Percentiles rank a stretch among this genome's conserved stretches.
These are phyloP conservation scores for Diplodia corticola DNA, from an alignment of 2,329 filamentous ascomycete species.

Conservation along the genomic window DNA sequence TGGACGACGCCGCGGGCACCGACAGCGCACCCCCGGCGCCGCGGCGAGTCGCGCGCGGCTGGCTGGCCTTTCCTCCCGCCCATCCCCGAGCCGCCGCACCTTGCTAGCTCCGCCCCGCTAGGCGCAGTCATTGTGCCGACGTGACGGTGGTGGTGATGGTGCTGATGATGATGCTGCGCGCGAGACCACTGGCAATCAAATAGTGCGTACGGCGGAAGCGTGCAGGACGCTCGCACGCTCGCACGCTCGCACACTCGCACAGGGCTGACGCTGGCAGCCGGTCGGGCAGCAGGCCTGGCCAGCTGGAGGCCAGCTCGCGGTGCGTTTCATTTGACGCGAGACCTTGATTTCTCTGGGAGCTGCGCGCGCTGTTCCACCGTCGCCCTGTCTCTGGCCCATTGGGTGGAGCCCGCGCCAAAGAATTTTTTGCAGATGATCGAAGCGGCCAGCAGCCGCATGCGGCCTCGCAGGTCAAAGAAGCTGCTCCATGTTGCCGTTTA, in stretches of 20 bases:
- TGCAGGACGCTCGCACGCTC: slow-evolving; percentile 12
- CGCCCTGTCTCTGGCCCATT: background rate
- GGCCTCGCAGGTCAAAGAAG: background rate
- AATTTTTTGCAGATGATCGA: slow-evolving; percentile 12
- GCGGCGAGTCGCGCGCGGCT: too few species aligned
- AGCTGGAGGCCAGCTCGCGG: slow-evolving; percentile 4
- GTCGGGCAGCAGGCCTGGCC: slow-evolving; percentile 18
- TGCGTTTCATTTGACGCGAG: slow-evolving; percentile 9
- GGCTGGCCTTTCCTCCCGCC: slow-evolving; percentile 7
- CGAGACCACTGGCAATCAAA: slow-evolving; percentile 4
- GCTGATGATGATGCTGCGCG: slow-evolving; percentile 11
- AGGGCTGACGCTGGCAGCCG: slow-evolving; percentile 9
- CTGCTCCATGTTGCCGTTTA: background rate
- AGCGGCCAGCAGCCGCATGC: slow-evolving; percentile 3
- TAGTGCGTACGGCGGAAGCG: background rate
- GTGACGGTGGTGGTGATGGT: slow-evolving; percentile 8
- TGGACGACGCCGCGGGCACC: background rate
- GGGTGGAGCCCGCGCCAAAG: slow-evolving; percentile 6
- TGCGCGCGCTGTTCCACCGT: slow-evolving; percentile 2
- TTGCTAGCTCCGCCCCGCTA: slow-evolving; percentile 19
- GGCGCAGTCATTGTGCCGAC: background rate
- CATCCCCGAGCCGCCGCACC: slow-evolving; percentile 19
- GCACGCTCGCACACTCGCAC: too few species aligned
- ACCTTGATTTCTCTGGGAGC: slow-evolving; percentile 16
- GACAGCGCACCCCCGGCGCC: slow-evolving; percentile 1